Conservation (phyloP, 2,329 filamentous ascomycete genomes). For the Periglandula ipomoeae region DNA sequence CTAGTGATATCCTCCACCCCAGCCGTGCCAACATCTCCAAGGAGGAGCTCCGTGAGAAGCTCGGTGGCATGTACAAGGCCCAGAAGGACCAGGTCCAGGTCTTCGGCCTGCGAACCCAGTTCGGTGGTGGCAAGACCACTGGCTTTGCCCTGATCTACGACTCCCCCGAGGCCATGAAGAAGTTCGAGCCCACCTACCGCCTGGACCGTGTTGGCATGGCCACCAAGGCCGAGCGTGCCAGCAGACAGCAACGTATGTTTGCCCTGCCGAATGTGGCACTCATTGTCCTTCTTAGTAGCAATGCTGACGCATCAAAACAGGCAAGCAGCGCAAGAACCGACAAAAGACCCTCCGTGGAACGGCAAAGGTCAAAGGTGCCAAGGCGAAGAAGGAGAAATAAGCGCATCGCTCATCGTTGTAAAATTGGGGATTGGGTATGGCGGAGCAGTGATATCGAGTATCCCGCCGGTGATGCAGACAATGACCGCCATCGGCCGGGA, state of each 20-base stretch:
- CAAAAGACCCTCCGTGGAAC: conserved; percentile 97
- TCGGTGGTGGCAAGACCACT: conserved; percentile 99
- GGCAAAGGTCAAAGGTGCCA: conserved; percentile 94
- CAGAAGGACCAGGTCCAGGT: conserved; percentile 95
- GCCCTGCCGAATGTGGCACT: too few relatives aligned
- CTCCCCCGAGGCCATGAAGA: conserved; percentile 96
- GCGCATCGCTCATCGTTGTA: conserved; percentile 28
- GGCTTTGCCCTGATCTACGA: conserved; percentile 99
- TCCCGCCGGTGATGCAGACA: conserved; percentile 13
- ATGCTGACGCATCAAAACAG: conserved; percentile 41
- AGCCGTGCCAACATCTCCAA: conserved; percentile 98
- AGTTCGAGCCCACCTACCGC: conserved; percentile 98
- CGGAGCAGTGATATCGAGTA: conserved; percentile 19
- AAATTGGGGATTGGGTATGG: conserved; percentile 20
- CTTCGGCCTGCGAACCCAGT: conserved; percentile 98
- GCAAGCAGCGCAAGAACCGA: conserved; percentile 99
- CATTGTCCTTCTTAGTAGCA: background rate
- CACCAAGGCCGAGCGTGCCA: conserved; percentile 92
- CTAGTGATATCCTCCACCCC: conserved; percentile 98
- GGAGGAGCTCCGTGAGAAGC: conserved; percentile 94
- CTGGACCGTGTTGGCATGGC: conserved; percentile 88
- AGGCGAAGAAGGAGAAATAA: conserved; percentile 92
- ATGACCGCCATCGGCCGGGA: conserved; percentile 11
- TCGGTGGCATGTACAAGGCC: conserved; percentile 94
- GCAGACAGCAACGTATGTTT: conserved; percentile 98